Base-by-base conservation (phyloP, 139 green algal species). In the Asterochloris sp. region DNA sequence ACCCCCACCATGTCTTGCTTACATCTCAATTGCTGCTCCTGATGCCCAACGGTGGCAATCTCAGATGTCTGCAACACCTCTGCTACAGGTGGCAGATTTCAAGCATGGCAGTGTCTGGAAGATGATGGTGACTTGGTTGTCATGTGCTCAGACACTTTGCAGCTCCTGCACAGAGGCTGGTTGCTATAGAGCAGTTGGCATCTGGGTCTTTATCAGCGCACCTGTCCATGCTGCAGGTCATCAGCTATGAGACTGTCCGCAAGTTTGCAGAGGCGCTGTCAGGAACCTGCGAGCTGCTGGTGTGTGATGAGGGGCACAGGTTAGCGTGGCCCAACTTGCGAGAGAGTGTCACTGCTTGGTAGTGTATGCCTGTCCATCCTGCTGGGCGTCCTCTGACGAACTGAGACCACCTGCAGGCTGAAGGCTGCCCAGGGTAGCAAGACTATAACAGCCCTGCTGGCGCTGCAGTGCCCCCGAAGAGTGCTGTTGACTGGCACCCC, bases 241-340 rank as follows among this genome's bases (percentile, higher is more conserved):
- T 54, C 38, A 54, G 79, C 0, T 94, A 93, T 68, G 89, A 93
- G 76, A 90, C 89, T 0, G 10, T 95, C 28, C 88, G 94, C 68
- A 94, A 93, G 83, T 76, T 91, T 79, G 71, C 81, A 19, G 54
- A 63, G 0, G 82, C 84, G 17, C 88, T 97, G 60, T 76, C 63
- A 12, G 89, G 91, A 10, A 63, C 23, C 38, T 89, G 85, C 54
- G 92, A 95, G 83, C 83, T 97, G 74, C 85, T 96, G 71, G 89
- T 97, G 27, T 95, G 92, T 85, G 95, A 98, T 80, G 94, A 98
- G 81, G 95, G 90, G 11, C 95, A 98, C 87, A 82, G 86, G 82
- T 87, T 28, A 62, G 68, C 28, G 19, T 74, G 0, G 69, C 13
- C 62, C 23, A 64, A 0, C 11, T 61, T 67, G 28, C n/a, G 73